phyloP scores from a whole-genome alignment of 2,329 filamentous ascomycete genomes.

The Fusarium verticillioides region DNA sequence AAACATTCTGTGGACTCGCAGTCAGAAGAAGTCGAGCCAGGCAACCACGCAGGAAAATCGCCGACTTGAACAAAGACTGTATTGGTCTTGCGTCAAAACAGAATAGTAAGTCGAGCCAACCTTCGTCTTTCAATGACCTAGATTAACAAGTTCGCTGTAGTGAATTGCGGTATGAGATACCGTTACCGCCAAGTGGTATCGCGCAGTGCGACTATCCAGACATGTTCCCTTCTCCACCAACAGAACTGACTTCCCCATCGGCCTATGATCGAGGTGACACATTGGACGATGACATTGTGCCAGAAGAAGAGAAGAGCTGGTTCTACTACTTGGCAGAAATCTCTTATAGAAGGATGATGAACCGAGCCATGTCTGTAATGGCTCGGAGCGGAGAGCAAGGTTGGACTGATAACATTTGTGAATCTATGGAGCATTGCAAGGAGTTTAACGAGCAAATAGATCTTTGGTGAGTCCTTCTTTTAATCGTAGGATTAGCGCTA shows the following conservation, averaged over 20 bases:
- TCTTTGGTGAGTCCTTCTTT: background rate
- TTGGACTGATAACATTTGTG: background rate
- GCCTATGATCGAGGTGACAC: background rate
- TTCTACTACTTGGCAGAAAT: background rate
- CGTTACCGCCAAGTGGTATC: background rate
- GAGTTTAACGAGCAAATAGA: background rate
- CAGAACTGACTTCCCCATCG: background rate
- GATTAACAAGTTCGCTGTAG: background rate
- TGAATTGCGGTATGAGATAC: background rate
- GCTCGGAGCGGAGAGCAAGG: background rate
- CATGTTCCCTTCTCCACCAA: background rate
- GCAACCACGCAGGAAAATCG: background rate
- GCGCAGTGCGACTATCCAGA: background rate
- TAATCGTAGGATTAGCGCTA: background rate
- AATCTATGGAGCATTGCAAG: background rate
- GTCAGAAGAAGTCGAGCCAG: background rate
- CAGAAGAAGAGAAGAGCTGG: background rate
- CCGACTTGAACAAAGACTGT: background rate
- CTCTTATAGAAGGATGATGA: background rate
- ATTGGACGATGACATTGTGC: background rate
- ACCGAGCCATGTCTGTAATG: background rate
- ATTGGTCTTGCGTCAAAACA: background rate
- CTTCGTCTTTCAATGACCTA: rapidly evolving
- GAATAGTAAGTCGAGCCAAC: background rate
- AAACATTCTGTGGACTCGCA: background rate